Conservation (phyloP, 176 grass and related monocot species). For the Cenchrus fungigraminus region DNA sequence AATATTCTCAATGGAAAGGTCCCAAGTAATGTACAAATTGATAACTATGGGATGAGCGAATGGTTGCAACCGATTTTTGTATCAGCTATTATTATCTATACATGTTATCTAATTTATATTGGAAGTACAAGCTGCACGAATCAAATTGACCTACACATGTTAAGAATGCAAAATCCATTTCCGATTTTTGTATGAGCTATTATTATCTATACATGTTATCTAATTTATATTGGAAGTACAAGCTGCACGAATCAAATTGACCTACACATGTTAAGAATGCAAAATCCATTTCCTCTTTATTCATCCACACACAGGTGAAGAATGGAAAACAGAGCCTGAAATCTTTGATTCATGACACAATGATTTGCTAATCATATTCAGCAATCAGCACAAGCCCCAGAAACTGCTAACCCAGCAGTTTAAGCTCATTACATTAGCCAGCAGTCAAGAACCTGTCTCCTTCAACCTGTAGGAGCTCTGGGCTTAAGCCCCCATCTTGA, state of each 20-base stretch:
- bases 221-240: not conserved
- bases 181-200: not conserved
- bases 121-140: not conserved
- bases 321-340: not conserved
- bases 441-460: not conserved
- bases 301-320: not conserved
- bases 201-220: not conserved
- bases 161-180: not conserved
- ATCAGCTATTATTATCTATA: not conserved
- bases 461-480: not conserved
- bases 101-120: not conserved
- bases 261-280: not conserved
- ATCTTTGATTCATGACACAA: slow-evolving; percentile 17
- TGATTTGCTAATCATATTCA: slow-evolving; percentile 15
- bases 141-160: not conserved
- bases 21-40: not conserved
- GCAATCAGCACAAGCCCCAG: slow-evolving; percentile 15
- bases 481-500: slow-evolving; percentile 15
- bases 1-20: not conserved
- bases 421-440: slow-evolving; percentile 19
- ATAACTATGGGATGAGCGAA: not conserved
- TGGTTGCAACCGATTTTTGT: not conserved
- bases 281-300: not conserved
- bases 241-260: not conserved
- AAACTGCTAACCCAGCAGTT: not conserved